These are phyloP conservation scores for Daldinia loculata DNA, from an alignment of 495 filamentous ascomycete species.

Conservation along the genomic window DNA sequence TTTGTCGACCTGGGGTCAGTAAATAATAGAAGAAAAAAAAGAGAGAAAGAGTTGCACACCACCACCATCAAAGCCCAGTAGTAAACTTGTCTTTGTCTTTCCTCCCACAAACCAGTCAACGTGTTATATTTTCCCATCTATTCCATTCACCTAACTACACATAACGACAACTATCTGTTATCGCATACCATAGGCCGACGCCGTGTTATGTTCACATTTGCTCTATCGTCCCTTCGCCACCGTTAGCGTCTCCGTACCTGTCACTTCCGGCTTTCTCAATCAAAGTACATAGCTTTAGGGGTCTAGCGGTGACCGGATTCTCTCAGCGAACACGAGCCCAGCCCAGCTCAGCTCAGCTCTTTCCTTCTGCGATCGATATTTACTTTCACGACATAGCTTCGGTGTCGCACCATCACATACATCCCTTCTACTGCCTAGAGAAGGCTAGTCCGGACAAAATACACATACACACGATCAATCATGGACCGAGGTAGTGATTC, in stretches of 20 bases:
- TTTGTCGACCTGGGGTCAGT: constrained; percentile 24
- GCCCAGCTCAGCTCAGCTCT: neutral
- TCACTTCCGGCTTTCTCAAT: neutral
- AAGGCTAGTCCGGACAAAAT: neutral
- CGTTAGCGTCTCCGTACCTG: neutral
- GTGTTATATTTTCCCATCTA: neutral
- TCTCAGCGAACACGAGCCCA: neutral
- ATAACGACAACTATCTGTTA: neutral
- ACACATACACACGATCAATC: neutral
- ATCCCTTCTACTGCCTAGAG: neutral
- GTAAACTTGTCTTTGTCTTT: neutral
- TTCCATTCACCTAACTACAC: neutral
- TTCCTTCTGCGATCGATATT: neutral
- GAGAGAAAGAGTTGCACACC: neutral
- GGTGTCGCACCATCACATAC: neutral
- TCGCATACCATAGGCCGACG: constrained; percentile 3
- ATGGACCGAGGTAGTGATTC: constrained; percentile 40
- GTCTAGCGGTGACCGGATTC: constrained; percentile 1
- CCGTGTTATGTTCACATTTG: neutral
- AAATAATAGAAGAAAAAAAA: constrained; percentile 29
- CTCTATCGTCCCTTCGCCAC: constrained; percentile 2
- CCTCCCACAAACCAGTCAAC: neutral
- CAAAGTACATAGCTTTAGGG: neutral
- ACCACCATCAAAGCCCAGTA: neutral
- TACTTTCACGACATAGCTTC: neutral